Base-by-base conservation (phyloP, 228 moss, liverwort and hornwort species). In the Sphagnum magellanicum region DNA sequence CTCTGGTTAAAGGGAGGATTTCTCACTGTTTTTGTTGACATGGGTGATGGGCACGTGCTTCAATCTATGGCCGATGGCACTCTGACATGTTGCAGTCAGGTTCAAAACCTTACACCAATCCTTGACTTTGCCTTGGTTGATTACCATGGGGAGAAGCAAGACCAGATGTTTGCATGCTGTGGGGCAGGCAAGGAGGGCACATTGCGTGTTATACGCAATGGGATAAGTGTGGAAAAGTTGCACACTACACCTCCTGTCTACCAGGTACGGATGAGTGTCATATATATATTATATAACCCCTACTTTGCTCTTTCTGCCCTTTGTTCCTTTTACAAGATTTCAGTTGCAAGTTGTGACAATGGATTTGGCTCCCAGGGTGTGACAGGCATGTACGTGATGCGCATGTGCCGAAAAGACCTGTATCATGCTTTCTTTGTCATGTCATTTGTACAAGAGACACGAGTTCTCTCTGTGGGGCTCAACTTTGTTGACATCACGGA, bases 121-220 rank as follows among this genome's bases (percentile, higher is more conserved):
- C 70, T 92, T 67, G 98, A 98, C 81, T 98, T 94, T 75, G 75
- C 94, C 50, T 78, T 94, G 51, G 98, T 93, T 15, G 92, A 98
- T 68, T 88, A 89, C 70, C 92, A 94, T 71, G 90, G 87, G 48
- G 94, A 92, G 81, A 94, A 80, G 75, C 94, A 98, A 86, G 98
- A 92, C 75, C 98, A 98, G 79, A 94, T 98, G 89, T 98, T 98
- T 81, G 94, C 98, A 48, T 98, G 94, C 78, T 94, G 92, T 76
- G 98, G 98, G 50, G 76, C 80, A 63, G 92, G 90, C 65, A 63
- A 67, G 16, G 98, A 90, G 81, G 94, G 91, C 55, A 90, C 98
- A 64, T 81, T 98, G 71, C 90, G 94, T 47, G 89, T 98, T 53
- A 89, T 94, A 73, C 82, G 94, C 66, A 98, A 92, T 77, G 98